Conservation (phyloP, 768 basidiomycete species). For the Pisolithus sp. region DNA sequence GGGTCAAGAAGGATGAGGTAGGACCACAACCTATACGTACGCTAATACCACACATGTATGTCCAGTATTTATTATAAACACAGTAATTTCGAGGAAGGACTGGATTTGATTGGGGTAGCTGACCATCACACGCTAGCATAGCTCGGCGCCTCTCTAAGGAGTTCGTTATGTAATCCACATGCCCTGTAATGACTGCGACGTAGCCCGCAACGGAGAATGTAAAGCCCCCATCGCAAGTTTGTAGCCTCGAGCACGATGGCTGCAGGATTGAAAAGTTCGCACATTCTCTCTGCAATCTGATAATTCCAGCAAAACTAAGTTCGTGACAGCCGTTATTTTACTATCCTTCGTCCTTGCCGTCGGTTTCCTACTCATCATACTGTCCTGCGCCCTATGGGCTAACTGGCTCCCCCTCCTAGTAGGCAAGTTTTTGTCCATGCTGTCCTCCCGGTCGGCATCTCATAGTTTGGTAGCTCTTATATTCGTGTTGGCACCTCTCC, state of each 20-base stretch:
- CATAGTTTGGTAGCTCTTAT: conserved; percentile 58
- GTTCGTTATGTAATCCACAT: neutral
- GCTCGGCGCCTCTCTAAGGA: neutral
- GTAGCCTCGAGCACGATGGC: conserved; percentile 36
- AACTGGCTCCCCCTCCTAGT: conserved; percentile 98
- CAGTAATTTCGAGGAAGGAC: neutral
- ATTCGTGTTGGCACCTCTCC: conserved; percentile 92
- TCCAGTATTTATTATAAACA: neutral
- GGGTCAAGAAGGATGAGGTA: conserved; percentile 21
- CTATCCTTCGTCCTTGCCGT: conserved; percentile 96
- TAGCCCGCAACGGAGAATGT: too few species aligned
- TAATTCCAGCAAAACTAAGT: conserved; percentile 1
- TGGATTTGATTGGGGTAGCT: too few species aligned
- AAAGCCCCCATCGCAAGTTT: neutral
- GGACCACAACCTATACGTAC: neutral
- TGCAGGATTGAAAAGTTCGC: conserved; percentile 66
- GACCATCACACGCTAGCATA: too few species aligned
- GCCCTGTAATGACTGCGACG: too few species aligned
- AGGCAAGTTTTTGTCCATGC: conserved; percentile 49
- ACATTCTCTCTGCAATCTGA: neutral
- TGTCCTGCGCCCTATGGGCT: conserved; percentile 90
- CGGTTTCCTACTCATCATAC: conserved; percentile 96
- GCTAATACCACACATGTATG: neutral
- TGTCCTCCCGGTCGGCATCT: neutral
- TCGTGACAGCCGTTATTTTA: conserved; percentile 75